Evolutionary conservation across 75 land plant genomes (phyloP), one percentile per base, ranked within the genome.

Genomic region (Larix kaempferi): DNA sequence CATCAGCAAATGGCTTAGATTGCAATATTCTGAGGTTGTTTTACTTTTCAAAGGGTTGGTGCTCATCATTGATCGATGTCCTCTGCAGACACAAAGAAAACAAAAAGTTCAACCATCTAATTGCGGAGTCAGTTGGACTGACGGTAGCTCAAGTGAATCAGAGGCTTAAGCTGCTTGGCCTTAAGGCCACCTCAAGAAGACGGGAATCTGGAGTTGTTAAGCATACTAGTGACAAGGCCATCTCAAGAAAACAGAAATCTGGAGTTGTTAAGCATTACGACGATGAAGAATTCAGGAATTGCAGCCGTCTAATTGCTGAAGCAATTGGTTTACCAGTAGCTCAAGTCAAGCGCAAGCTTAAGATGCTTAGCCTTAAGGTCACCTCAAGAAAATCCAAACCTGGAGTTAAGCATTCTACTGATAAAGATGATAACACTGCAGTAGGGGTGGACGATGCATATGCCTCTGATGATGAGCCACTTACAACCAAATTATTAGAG

Each of bases 121-220:
- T 92, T 84, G 92, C 92, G 57, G 86, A 79, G 66, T 85, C 86
- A 65, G 75, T 90, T 35, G 86, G 81, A 81, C 56, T 82, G 4
- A 74, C 94, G n/a, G 80, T 88, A 41, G 78, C 80, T n/a, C 89
- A 89, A 80, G 82, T 92, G 54, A 82, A 92, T 21, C 86, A 86
- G 44, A 90, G 86, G 77, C 86, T 94, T 56, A 90, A 83, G 75
- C 88, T 85, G 57, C 85, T 92, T 78, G 96, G 94, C 13, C 77
- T 94, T 69, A 57, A 27, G 23, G 37, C 2, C 52, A 39, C 15
- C 23, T 59, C 37, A 44, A 33, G 52, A 55, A 71, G 29, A 57
- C 67, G 14, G 57, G 58, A 59, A 56, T 37, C 8, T 17, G 11
- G 13, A 54, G 79, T n/a, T 14, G 26, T n/a, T 62, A 29, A 66